These are phyloP conservation scores for Terana coerulea DNA, from an alignment of 768 basidiomycete species.

Conservation along the genomic window DNA sequence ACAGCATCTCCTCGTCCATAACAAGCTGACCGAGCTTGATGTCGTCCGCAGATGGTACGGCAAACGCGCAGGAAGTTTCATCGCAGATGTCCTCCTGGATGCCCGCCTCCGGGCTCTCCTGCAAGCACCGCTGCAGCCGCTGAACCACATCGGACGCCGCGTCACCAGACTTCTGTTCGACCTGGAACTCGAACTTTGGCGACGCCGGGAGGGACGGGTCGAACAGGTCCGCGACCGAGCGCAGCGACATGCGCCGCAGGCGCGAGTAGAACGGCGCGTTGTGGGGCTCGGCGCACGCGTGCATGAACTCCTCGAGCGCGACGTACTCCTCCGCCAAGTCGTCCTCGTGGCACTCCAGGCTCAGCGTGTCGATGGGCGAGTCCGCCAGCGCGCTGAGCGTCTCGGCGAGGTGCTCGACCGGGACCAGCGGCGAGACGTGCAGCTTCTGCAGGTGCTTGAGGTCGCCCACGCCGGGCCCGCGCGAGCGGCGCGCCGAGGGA, in stretches of 20 bases:
- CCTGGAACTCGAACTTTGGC: slow-evolving; percentile 1
- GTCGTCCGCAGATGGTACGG: neutral
- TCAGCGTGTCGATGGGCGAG: slow-evolving; percentile 54
- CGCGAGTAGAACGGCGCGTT: slow-evolving; percentile 44
- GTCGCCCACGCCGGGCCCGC: slow-evolving; percentile 28
- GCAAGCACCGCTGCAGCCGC: neutral
- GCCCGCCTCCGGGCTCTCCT: neutral
- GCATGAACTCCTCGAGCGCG: slow-evolving; percentile 53
- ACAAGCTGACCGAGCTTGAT: neutral
- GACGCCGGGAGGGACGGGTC: slow-evolving; percentile 12
- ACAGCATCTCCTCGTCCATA: neutral
- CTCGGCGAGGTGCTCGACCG: slow-evolving; percentile 53
- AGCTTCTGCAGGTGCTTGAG: slow-evolving; percentile 48
- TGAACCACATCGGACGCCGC: neutral
- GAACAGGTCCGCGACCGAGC: slow-evolving; percentile 33
- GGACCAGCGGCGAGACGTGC: slow-evolving; percentile 58
- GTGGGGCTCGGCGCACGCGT: slow-evolving; percentile 39
- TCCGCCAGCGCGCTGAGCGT: slow-evolving; percentile 55
- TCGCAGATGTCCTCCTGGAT: neutral
- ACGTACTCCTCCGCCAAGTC: slow-evolving; percentile 57
- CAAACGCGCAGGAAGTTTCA: neutral
- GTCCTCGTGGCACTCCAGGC: slow-evolving; percentile 57
- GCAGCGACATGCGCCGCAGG: slow-evolving; percentile 45
- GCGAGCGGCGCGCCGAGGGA: slow-evolving; percentile 44
- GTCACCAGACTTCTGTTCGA: neutral